phyloP scores from a whole-genome alignment of 495 filamentous ascomycete genomes.

The Geopyxis carbonaria region DNA sequence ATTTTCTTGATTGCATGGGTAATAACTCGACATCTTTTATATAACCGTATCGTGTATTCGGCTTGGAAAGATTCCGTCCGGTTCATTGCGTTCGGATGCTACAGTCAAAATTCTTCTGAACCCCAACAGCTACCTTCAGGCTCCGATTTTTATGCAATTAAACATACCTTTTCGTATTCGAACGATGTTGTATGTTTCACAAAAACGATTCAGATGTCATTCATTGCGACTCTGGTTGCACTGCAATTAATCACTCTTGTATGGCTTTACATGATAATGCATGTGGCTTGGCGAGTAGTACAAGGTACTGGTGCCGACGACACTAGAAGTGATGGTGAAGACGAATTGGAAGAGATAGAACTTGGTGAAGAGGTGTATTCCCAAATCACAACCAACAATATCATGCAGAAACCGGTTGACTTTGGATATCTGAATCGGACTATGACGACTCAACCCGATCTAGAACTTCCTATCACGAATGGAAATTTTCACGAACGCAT shows the following conservation, averaged over 20 bases:
- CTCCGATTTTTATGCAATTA: slow-evolving; percentile 26
- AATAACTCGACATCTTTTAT: slow-evolving; percentile 63
- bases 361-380: slow-evolving; percentile 21
- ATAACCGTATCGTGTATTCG: slow-evolving; percentile 59
- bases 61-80: slow-evolving; percentile 52
- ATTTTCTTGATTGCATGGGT: slow-evolving; percentile 80
- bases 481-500: too few relatives aligned
- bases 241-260: slow-evolving; percentile 67
- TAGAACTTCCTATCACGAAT: too few relatives aligned
- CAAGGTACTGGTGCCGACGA: slow-evolving; percentile 69
- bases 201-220: slow-evolving; percentile 48
- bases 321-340: slow-evolving; percentile 72
- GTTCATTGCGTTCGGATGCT: slow-evolving; percentile 53
- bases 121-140: slow-evolving; percentile 33
- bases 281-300: slow-evolving; percentile 59
- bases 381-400: too few relatives aligned
- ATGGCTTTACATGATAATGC: slow-evolving; percentile 80
- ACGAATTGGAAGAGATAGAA: slow-evolving; percentile 39
- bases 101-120: slow-evolving; percentile 23
- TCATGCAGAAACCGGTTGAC: too few relatives aligned
- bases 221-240: slow-evolving; percentile 56
- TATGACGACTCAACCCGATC: too few relatives aligned
- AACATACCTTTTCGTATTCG: not conserved
- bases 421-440: too few relatives aligned
- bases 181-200: slow-evolving; percentile 54